Percentiles rank a stretch among this genome's conserved stretches.
phyloP scores from a whole-genome alignment of 2,329 filamentous ascomycete species.

The Aurifilum marmelostoma region DNA sequence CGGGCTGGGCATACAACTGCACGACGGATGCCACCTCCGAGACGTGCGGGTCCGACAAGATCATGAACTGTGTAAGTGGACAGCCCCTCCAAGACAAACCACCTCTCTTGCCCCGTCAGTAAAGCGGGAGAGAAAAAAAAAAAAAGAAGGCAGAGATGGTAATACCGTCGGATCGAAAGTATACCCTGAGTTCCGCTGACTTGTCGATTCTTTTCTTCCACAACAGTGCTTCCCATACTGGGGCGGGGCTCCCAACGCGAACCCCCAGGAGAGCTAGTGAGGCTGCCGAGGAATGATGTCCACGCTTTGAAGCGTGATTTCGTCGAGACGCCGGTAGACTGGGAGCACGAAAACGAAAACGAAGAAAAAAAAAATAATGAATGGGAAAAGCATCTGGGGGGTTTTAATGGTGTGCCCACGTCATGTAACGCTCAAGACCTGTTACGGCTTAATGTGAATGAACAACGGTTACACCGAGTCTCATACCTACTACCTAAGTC shows the following conservation, averaged over 20 bases:
- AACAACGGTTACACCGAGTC: background rate
- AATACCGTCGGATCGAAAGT: too few species aligned
- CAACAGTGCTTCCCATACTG: constrained; percentile 4
- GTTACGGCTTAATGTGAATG: background rate
- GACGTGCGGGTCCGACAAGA: constrained; percentile 10
- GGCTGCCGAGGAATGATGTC: background rate
- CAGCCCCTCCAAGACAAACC: background rate
- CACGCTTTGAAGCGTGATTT: background rate
- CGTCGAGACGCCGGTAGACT: background rate
- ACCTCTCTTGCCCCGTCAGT: background rate
- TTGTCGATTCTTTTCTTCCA: background rate
- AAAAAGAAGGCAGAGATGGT: background rate
- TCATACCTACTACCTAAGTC: background rate
- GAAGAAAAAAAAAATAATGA: background rate
- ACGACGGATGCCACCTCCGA: background rate
- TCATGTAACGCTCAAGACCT: background rate
- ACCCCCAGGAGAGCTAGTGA: constrained; percentile 1
- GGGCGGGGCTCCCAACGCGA: background rate
- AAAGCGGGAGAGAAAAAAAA: background rate
- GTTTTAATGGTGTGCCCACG: background rate
- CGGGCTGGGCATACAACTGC: constrained; percentile 18
- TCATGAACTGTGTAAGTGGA: constrained; percentile 13
- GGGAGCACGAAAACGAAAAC: background rate
- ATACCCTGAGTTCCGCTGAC: background rate
- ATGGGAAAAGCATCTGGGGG: background rate